Evolutionary conservation across 1,284 basidiomycete genomes (phyloP).

Genomic region (Trametes hirsuta): DNA sequence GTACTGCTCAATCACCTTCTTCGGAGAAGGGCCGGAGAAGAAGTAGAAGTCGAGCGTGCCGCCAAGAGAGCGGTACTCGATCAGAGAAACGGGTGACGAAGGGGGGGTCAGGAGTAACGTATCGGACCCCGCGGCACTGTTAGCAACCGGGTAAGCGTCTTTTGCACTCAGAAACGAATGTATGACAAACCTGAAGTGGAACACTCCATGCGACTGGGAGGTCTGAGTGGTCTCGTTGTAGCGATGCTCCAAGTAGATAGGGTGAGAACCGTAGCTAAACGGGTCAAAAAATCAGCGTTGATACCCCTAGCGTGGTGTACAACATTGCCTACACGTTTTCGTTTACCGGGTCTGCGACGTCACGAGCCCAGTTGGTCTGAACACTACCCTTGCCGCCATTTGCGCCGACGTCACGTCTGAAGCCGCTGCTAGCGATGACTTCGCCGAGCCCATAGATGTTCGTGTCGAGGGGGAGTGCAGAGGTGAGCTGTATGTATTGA

Average conservation of each 20-base stretch:
- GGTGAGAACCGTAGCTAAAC: slow-evolving; percentile 69
- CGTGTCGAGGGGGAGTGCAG: slow-evolving; percentile 61
- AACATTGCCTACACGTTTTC: slow-evolving; percentile 17
- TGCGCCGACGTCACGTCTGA: slow-evolving; percentile 61
- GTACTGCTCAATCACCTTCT: slow-evolving; percentile 69
- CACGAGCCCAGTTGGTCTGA: slow-evolving; percentile 72
- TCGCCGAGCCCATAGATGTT: slow-evolving; percentile 85
- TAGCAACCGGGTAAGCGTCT: background rate
- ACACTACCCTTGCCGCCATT: slow-evolving; percentile 58
- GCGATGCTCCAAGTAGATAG: slow-evolving; percentile 68
- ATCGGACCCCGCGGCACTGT: slow-evolving; percentile 60
- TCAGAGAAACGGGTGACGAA: slow-evolving; percentile 50
- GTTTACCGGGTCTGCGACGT: slow-evolving; percentile 20
- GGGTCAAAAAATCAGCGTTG: slow-evolving; percentile 2
- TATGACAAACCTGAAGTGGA: slow-evolving; percentile 55
- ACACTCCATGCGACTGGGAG: slow-evolving; percentile 70
- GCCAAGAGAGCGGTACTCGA: slow-evolving; percentile 69
- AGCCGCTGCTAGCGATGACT: slow-evolving; percentile 67
- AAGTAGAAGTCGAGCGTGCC: slow-evolving; percentile 69
- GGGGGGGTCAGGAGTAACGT: slow-evolving; percentile 58
- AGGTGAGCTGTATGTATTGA: slow-evolving; percentile 70
- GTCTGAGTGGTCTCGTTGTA: slow-evolving; percentile 50
- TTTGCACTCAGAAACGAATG: background rate
- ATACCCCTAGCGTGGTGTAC: background rate
- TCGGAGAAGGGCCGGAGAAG: slow-evolving; percentile 69